A percentile compares a stretch with the other conserved stretches of the same genome.
Conservation (phyloP, 169 alveolate species). For the Amoebophrya sp. region DNA sequence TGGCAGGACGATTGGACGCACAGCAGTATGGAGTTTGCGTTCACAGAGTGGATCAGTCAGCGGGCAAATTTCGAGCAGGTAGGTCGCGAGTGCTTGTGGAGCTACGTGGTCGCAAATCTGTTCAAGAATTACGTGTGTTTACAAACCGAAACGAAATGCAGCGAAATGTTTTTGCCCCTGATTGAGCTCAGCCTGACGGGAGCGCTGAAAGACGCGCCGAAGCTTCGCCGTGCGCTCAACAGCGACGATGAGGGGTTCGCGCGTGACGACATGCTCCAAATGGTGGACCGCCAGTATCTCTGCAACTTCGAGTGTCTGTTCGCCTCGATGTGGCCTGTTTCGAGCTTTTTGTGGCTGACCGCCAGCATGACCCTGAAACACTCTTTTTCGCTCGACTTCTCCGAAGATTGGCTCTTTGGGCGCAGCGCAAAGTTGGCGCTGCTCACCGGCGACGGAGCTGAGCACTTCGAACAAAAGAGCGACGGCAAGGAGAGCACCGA, state of each 20-base stretch:
- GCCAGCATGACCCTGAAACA: not conserved
- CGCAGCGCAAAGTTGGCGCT: not conserved
- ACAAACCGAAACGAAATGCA: not conserved
- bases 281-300: not conserved
- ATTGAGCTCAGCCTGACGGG: not conserved
- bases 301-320: not conserved
- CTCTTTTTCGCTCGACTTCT: not conserved
- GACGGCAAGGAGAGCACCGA: not conserved
- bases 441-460: not conserved
- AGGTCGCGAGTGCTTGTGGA: not conserved
- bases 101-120: not conserved
- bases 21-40: not conserved
- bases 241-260: not conserved
- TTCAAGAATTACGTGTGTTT: not conserved
- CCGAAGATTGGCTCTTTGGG: not conserved
- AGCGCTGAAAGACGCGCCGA: not conserved
- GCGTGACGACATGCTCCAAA: not conserved
- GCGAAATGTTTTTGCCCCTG: not conserved
- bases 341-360: not conserved
- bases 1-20: not conserved
- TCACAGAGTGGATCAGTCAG: not conserved
- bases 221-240: not conserved
- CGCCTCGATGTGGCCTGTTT: not conserved
- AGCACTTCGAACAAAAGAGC: not conserved
- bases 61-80: too few relatives aligned